Evolutionary conservation across 75 land plant species (phyloP), one percentile per base, ranked within the genome.

Genomic region (Picea sitchensis): DNA sequence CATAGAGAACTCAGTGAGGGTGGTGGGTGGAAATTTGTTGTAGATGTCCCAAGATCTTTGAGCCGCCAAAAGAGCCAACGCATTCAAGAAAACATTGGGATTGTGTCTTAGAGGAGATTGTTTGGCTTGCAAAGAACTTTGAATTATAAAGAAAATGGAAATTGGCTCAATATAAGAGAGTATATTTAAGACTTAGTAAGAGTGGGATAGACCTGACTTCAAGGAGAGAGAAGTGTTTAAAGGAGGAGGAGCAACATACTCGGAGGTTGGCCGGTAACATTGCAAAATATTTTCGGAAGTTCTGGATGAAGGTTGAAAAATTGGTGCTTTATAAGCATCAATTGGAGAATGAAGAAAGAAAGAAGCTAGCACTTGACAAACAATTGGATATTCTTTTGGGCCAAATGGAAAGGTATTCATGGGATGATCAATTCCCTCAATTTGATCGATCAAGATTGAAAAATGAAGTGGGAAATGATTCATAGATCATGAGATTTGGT

Each of bases 71-170:
- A 78, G 99, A 93, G 79, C 96, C 99, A 8, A 85, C 77, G 31
- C 98, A 95, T 13, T 86, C 87, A 64, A 95, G 93, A 88, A 81
- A 96, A 21, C 99, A 98, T 77, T 98, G 99, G 99, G 99, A 98
- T 87, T 95, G 92, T 87, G 99, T 98, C 78, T 65, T 98, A 31
- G 95, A 95, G 84, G 99, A 98, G 85, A 98, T 98, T 98, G 79
- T 85, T 15, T 98, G 99, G 99, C 85, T 98, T 72, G 95, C 99
- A 20, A 98, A 95, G 99, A 98, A 98, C 81, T 98, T 95, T 86
- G 99, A 98, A 83, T 83, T 91, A 63, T 98, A 98, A 84, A 86
- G 98, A 68, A 98, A 98, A 83, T 96, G 99, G 99, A 98, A 98
- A 79, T 67, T 98, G 76, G 83, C 90, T 76, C 95, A 89, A 69